These are phyloP conservation scores for Closterium sp. DNA, from an alignment of 139 green algal species.

Conservation along the genomic window DNA sequence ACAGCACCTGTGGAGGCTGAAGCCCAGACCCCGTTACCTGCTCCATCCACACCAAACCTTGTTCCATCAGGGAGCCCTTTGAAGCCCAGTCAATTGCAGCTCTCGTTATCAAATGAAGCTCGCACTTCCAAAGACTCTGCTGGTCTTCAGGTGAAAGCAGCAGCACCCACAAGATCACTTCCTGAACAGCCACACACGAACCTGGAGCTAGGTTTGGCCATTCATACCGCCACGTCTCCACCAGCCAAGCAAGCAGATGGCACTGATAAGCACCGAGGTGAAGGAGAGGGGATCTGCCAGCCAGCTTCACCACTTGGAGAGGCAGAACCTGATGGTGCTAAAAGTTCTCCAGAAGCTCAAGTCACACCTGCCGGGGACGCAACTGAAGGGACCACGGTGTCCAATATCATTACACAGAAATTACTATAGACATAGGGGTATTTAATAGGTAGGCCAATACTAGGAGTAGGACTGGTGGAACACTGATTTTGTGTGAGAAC, in stretches of 20 bases:
- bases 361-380: neutral
- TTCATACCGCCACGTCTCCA: neutral
- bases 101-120: neutral
- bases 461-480: neutral
- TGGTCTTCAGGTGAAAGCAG: neutral
- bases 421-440: neutral
- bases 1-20: neutral
- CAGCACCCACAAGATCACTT: neutral
- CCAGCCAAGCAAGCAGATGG: neutral
- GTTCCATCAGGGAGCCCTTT: neutral
- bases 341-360: neutral
- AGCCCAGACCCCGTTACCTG: neutral
- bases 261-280: neutral
- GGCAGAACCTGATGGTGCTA: neutral
- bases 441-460: neutral
- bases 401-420: neutral
- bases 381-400: neutral
- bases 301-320: neutral
- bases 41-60: neutral
- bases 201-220: neutral
- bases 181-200: neutral
- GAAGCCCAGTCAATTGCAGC: neutral
- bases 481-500: too few relatives aligned
- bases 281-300: neutral
- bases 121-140: neutral